Conservation (phyloP, 2,329 filamentous ascomycete genomes). For the Apiospora arundinis region DNA sequence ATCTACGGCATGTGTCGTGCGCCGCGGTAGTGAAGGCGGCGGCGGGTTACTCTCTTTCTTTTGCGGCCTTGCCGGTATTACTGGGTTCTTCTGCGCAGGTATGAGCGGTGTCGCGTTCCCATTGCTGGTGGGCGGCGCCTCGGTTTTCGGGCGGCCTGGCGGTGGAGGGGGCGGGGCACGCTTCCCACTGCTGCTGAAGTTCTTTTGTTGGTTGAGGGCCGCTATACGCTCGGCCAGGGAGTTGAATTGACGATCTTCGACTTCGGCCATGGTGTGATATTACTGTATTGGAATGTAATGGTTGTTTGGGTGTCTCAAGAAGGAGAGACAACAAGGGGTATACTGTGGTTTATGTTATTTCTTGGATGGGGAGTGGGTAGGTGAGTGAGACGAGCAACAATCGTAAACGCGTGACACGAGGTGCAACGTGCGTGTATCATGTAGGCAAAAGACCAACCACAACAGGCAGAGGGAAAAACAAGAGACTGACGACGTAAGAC, state of each 20-base stretch:
- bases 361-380: not conserved
- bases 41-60: slow-evolving; percentile 38
- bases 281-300: not conserved
- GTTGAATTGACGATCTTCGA: slow-evolving; percentile 66
- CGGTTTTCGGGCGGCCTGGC: slow-evolving; percentile 46
- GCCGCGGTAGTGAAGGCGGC: slow-evolving; percentile 45
- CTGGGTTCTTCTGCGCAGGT: slow-evolving; percentile 41
- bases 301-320: not conserved
- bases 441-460: not conserved
- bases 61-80: slow-evolving; percentile 47
- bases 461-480: not conserved
- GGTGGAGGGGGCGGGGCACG: slow-evolving; percentile 55
- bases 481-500: not conserved
- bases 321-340: not conserved
- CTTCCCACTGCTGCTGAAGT: slow-evolving; percentile 55
- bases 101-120: slow-evolving; percentile 21
- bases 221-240: slow-evolving; percentile 68
- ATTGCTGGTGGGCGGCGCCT: slow-evolving; percentile 33
- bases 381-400: slow-evolving; percentile 1
- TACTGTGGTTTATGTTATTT: not conserved
- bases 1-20: slow-evolving; percentile 42
- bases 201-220: slow-evolving; percentile 67
- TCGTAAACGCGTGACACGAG: slow-evolving; percentile 5
- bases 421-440: not conserved
- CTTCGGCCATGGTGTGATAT: slow-evolving; percentile 58